Base-by-base conservation (phyloP, 495 filamentous ascomycete species). In the Pseudevernia furfuracea region DNA sequence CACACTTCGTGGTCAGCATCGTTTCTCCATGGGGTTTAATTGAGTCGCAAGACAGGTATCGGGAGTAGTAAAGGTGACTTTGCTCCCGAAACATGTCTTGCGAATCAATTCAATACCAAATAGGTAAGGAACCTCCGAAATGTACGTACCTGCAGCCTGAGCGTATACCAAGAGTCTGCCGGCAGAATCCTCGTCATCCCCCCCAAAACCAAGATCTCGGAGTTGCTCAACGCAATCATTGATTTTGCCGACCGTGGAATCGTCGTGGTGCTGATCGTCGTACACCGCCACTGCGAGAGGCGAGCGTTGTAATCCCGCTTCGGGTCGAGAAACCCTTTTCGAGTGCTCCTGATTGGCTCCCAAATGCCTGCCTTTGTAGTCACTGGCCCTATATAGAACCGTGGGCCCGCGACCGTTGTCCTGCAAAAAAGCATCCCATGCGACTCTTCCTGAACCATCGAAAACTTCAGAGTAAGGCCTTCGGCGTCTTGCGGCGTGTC, bases 101-200 rank as follows among this genome's bases (percentile, higher is more conserved):
- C n/a, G n/a, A n/a, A n/a, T n/a, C n/a, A n/a, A n/a, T n/a, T n/a
- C n/a, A n/a, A n/a, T n/a, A n/a, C n/a, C n/a, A n/a, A n/a, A n/a
- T n/a, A n/a, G n/a, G n/a, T n/a, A n/a, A n/a, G n/a, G n/a, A n/a
- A n/a, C n/a, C n/a, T n/a, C n/a, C n/a, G n/a, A n/a, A n/a, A n/a
- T n/a, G n/a, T n/a, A n/a, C n/a, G n/a, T n/a, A n/a, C n/a, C n/a
- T 14, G 76, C 75, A 52, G 81, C 80, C 37, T 79, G 78, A 1
- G 82, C 81, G 73, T 81, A 84, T 11, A 84, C 73, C 30, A 71
- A 73, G 67, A 84, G 71, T 48, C 82, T 75, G 55, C 78, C 70
- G 38, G 65, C 73, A 25, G 77, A 78, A 28, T 78, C 77, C 23
- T 79, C 73, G 30, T 74, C 65, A 41, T 71, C 70, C 23, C 72